Evolutionary conservation across 768 basidiomycete species (phyloP).

Genomic region (Boletus barrowsii): DNA sequence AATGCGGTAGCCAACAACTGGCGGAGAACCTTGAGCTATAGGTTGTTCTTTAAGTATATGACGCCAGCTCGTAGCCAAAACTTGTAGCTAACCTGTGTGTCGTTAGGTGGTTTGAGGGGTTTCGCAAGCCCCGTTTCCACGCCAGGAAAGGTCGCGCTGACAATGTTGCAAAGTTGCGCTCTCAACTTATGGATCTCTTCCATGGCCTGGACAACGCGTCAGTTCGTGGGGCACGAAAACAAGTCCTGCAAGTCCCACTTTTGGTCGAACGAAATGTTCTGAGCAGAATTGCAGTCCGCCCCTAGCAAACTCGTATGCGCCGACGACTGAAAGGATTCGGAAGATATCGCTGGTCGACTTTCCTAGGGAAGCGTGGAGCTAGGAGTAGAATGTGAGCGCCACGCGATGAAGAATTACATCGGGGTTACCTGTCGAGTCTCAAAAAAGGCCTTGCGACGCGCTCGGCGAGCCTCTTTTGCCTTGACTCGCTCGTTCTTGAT

Average conservation of each 20-base stretch:
- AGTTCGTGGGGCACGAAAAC: background rate
- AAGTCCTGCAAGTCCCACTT: constrained; percentile 48
- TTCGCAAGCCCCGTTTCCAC: constrained; percentile 56
- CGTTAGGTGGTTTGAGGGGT: constrained; percentile 72
- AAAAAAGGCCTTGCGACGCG: constrained; percentile 76
- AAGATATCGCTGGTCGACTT: constrained; percentile 81
- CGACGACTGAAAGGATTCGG: constrained; percentile 87
- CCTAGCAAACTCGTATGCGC: constrained; percentile 92
- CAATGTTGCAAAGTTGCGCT: constrained; percentile 83
- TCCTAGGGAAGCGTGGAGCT: constrained; percentile 82
- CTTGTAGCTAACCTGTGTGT: constrained; percentile 58
- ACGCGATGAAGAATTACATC: background rate
- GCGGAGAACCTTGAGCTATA: constrained; percentile 81
- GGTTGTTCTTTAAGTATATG: constrained; percentile 7
- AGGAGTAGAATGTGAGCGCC: constrained; percentile 3
- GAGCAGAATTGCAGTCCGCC: constrained; percentile 78
- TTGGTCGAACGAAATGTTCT: constrained; percentile 86
- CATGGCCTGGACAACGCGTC: constrained; percentile 68
- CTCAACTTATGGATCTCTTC: constrained; percentile 97
- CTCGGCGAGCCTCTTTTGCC: constrained; percentile 55
- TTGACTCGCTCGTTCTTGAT: constrained; percentile 45
- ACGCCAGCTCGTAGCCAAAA: background rate
- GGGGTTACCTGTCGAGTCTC: constrained; percentile 68
- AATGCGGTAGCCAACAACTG: constrained; percentile 88
- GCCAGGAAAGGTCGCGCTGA: constrained; percentile 71